Evolutionary conservation across 768 basidiomycete species (phyloP).

Genomic region (Lactarius psammicola): DNA sequence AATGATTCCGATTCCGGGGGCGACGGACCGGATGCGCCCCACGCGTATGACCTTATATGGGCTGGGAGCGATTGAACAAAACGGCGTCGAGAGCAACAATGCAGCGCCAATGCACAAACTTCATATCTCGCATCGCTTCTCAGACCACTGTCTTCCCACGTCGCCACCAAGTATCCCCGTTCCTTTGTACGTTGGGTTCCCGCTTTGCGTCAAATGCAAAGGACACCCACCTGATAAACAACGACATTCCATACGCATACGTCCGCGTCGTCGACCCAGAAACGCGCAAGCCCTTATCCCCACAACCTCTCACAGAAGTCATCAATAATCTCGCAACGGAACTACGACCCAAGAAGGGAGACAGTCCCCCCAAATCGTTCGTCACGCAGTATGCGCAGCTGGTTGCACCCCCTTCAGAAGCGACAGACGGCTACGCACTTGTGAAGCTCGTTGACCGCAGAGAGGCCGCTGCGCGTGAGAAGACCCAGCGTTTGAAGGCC

Average conservation of each 20-base stretch:
- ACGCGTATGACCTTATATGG: too few relatives aligned
- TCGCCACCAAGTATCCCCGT: neutral
- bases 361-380: neutral
- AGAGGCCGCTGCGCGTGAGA: slow-evolving; percentile 21
- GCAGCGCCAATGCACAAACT: slow-evolving; percentile 7
- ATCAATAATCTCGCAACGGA: slow-evolving; percentile 18
- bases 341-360: neutral
- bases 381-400: slow-evolving; percentile 24
- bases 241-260: slow-evolving; percentile 23
- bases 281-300: slow-evolving; percentile 24
- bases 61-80: too few relatives aligned
- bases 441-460: slow-evolving; percentile 22
- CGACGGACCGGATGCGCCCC: neutral
- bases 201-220: slow-evolving; percentile 17
- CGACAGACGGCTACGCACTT: slow-evolving; percentile 26
- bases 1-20: neutral
- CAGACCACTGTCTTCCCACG: neutral
- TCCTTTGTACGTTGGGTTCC: neutral
- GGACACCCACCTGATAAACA: slow-evolving; percentile 22
- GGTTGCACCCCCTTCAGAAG: slow-evolving; percentile 25
- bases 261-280: slow-evolving; percentile 29
- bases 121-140: neutral
- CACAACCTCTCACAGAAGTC: slow-evolving; percentile 20
- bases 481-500: slow-evolving; percentile 13
- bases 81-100: neutral